These are phyloP conservation scores for Mycena alexandri DNA, from an alignment of 768 basidiomycete genomes.

Conservation along the genomic window DNA sequence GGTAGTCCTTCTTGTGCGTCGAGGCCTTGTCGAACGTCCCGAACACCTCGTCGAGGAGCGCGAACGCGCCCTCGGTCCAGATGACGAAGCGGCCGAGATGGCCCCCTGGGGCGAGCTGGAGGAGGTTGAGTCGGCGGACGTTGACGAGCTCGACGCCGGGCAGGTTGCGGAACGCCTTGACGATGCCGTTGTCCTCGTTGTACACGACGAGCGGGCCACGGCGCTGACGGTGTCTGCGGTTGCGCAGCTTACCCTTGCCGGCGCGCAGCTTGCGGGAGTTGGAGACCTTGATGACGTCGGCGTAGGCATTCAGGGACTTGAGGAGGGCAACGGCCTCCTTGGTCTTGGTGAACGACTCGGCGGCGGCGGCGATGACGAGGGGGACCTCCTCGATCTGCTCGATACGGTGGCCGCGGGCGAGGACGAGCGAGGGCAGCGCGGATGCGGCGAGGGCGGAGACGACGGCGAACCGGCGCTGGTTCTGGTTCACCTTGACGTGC, in stretches of 20 bases:
- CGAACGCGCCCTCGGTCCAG: conserved; percentile 98
- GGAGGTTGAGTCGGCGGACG: conserved; percentile 94
- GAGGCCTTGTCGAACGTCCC: conserved; percentile 95
- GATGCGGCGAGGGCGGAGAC: conserved; percentile 99
- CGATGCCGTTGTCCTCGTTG: conserved; percentile 97
- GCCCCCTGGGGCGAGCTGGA: conserved; percentile 99
- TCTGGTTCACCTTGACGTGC: conserved; percentile 99
- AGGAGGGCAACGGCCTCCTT: conserved; percentile 96
- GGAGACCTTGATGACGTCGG: conserved; percentile 96
- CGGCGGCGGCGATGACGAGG: conserved; percentile 83
- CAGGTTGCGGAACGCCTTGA: conserved; percentile 98
- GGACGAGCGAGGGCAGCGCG: conserved; percentile 96
- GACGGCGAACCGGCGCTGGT: conserved; percentile 97
- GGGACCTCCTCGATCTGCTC: conserved; percentile 98
- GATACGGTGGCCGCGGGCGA: conserved; percentile 98
- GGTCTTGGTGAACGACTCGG: conserved; percentile 95
- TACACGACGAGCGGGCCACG: conserved; percentile 98
- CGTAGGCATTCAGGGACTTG: conserved; percentile 89
- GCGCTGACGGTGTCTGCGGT: conserved; percentile 96
- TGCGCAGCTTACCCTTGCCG: conserved; percentile 97
- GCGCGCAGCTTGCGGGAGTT: conserved; percentile 97
- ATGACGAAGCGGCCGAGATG: conserved; percentile 99
- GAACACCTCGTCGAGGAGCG: conserved; percentile 92
- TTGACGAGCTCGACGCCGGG: conserved; percentile 98
- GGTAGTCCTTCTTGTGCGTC: conserved; percentile 88